A percentile compares a stretch with the other conserved stretches of the same genome.
These are phyloP conservation scores for Circinella minor DNA, from an alignment of 371 early-diverging fungal species.

Conservation along the genomic window DNA sequence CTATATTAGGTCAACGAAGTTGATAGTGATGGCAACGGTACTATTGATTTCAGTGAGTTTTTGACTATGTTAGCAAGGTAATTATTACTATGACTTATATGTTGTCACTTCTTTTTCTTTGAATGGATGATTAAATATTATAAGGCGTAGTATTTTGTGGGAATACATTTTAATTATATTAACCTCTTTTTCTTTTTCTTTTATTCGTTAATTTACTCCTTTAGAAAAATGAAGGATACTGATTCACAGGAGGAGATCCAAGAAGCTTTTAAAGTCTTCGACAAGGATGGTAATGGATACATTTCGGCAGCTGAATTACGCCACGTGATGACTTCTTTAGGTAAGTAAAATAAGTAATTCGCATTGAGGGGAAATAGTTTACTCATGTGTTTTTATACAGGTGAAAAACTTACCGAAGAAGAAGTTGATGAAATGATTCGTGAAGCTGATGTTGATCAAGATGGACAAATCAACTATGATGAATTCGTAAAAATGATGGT, in stretches of 20 bases:
- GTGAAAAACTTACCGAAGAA: slow-evolving; percentile 82
- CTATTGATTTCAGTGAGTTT: slow-evolving; percentile 91
- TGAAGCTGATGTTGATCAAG: slow-evolving; percentile 86
- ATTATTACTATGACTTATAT: not conserved
- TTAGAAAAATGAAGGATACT: slow-evolving; percentile 54
- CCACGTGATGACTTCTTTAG: slow-evolving; percentile 55
- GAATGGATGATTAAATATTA: not conserved
- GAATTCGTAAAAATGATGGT: slow-evolving; percentile 95
- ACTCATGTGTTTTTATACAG: slow-evolving; percentile 21
- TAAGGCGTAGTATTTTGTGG: not conserved
- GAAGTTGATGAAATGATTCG: slow-evolving; percentile 89
- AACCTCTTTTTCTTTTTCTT: not conserved
- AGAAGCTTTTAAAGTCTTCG: slow-evolving; percentile 64
- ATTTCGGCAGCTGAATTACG: slow-evolving; percentile 59
- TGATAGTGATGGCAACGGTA: slow-evolving; percentile 91
- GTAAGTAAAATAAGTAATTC: not conserved
- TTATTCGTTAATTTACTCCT: slow-evolving; percentile 33
- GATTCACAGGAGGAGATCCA: slow-evolving; percentile 57
- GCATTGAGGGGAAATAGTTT: too few species aligned
- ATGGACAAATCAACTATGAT: slow-evolving; percentile 90
- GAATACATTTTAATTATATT: too few species aligned
- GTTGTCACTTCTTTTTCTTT: too few species aligned
- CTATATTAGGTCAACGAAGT: slow-evolving; percentile 77
- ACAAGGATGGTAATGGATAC: slow-evolving; percentile 58
- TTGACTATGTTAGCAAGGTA: slow-evolving; percentile 87